phyloP scores from a whole-genome alignment of 257 asterid species.

The Euphrasia confusa region DNA sequence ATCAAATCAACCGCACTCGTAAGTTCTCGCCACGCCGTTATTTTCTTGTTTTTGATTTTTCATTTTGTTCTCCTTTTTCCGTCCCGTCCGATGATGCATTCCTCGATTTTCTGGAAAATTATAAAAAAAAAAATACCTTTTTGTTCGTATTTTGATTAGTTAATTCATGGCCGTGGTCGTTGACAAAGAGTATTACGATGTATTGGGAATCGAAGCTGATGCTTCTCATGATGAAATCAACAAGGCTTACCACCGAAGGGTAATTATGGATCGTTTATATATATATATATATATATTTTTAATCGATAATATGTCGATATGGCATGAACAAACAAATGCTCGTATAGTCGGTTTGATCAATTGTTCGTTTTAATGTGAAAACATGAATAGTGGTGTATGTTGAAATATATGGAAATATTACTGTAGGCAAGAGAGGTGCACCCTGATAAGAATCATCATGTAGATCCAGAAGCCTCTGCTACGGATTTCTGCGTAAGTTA shows the following conservation, averaged over 20 bases:
- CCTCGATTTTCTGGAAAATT: neutral
- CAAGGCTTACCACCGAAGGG: constrained; percentile 77
- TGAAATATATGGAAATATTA: constrained; percentile 14
- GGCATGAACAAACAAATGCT: too few relatives aligned
- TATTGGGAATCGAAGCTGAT: constrained; percentile 57
- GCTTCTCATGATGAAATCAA: constrained; percentile 64
- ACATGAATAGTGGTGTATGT: neutral
- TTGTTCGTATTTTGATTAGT: neutral
- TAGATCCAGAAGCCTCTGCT: constrained; percentile 74
- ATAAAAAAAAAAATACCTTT: too few relatives aligned
- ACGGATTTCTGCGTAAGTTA: constrained; percentile 60
- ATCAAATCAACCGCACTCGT: constrained; percentile 14
- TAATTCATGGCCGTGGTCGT: constrained; percentile 22
- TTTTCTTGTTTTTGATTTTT: neutral
- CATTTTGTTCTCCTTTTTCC: neutral
- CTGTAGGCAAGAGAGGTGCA: constrained; percentile 67
- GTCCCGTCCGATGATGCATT: neutral
- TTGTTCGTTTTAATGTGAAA: too few relatives aligned
- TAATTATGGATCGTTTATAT: constrained; percentile 13
- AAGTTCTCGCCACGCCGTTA: constrained; percentile 12
- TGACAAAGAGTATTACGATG: constrained; percentile 64
- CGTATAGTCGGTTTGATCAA: too few relatives aligned
- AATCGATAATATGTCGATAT: too few relatives aligned
- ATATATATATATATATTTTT: too few relatives aligned
- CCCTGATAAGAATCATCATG: constrained; percentile 75